phyloP scores from a whole-genome alignment of 495 filamentous ascomycete genomes.

The Penicillium paradoxum region DNA sequence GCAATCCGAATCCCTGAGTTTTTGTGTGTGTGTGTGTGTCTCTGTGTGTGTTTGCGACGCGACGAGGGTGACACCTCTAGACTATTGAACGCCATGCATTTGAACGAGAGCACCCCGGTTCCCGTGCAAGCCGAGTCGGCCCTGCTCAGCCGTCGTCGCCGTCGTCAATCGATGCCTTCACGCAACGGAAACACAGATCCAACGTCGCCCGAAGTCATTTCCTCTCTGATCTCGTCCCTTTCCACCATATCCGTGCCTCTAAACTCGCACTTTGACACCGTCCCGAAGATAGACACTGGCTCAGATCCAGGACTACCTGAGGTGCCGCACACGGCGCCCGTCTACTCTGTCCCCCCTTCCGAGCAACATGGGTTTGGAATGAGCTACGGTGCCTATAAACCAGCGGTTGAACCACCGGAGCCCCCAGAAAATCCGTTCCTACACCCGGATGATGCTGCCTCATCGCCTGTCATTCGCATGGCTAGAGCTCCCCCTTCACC shows the following conservation, averaged over 20 bases:
- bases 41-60: background rate
- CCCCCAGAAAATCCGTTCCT: conserved; percentile 40
- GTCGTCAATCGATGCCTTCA: conserved; percentile 38
- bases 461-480: conserved; percentile 78
- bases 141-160: conserved; percentile 33
- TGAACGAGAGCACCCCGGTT: conserved; percentile 21
- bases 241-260: conserved; percentile 77
- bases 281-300: conserved; percentile 46
- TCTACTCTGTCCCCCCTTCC: conserved; percentile 25
- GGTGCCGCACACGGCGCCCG: conserved; percentile 36
- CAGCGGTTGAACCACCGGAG: conserved; percentile 26
- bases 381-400: conserved; percentile 58
- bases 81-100: conserved; percentile 39
- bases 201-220: conserved; percentile 89
- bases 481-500: conserved; percentile 77
- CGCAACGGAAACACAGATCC: conserved; percentile 42
- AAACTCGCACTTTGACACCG: conserved; percentile 65
- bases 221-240: conserved; percentile 85
- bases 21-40: no score
- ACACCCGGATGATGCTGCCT: conserved; percentile 71
- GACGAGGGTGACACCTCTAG: conserved; percentile 4
- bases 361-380: conserved; percentile 58
- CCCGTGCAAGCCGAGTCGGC: conserved; percentile 27
- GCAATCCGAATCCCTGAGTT: conserved; percentile 15
- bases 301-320: conserved; percentile 44